phyloP scores from a whole-genome alignment of 805 yeast genomes.

The Starmerella potacharoeniae region DNA sequence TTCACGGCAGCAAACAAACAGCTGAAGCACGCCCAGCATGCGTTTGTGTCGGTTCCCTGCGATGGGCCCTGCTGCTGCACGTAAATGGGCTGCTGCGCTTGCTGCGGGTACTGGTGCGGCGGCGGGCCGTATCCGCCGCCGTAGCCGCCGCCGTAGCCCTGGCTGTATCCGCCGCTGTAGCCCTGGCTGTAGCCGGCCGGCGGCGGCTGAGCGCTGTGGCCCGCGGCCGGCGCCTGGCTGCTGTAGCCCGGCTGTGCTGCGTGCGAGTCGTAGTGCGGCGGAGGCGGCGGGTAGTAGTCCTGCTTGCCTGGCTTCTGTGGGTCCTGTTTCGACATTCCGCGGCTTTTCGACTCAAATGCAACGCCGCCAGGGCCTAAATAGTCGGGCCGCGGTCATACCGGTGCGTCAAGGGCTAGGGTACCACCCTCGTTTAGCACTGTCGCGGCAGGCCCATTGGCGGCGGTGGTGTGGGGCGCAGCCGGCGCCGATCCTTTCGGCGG shows the following conservation, averaged over 20 bases:
- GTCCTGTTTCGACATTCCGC: neutral
- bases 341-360: too few relatives aligned
- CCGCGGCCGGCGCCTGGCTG: neutral
- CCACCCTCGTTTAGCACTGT: too few relatives aligned
- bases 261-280: neutral
- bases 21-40: neutral
- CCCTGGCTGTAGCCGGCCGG: neutral
- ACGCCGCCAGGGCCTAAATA: too few relatives aligned
- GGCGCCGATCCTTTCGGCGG: too few relatives aligned
- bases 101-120: neutral
- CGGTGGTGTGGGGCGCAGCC: too few relatives aligned
- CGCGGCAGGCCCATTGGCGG: too few relatives aligned
- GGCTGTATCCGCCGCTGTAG: neutral
- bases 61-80: neutral
- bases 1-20: neutral
- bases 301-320: neutral
- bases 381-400: too few relatives aligned
- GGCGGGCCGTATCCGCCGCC: slow-evolving; percentile 1
- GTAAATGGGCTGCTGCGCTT: slow-evolving; percentile 2
- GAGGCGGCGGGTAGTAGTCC: slow-evolving; percentile 7
- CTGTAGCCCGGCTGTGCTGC: slow-evolving; percentile 2
- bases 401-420: too few relatives aligned
- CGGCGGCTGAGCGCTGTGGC: neutral
- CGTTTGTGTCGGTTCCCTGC: neutral
- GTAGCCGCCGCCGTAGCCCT: neutral